Evolutionary conservation across 768 basidiomycete genomes (phyloP).

Genomic region (Boletus speciosus): DNA sequence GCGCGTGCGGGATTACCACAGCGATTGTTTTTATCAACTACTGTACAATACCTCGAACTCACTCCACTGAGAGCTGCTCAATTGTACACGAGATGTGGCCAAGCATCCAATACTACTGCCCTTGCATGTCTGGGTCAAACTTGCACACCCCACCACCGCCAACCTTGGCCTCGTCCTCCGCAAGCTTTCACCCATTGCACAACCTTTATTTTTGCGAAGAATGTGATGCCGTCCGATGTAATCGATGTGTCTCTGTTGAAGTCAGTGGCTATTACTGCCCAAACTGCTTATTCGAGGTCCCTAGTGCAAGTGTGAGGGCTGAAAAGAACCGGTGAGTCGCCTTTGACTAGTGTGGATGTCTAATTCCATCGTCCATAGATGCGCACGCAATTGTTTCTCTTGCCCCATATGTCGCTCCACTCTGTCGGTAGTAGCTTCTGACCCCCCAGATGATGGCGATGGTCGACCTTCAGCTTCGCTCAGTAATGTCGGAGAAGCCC

Average conservation of each 20-base stretch:
- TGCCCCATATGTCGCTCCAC: conserved; percentile 93
- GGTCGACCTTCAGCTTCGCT: conserved; percentile 50
- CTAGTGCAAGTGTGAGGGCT: conserved; percentile 94
- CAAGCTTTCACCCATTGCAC: conserved; percentile 80
- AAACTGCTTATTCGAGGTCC: conserved; percentile 97
- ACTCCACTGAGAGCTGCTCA: not conserved
- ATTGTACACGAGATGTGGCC: conserved; percentile 36
- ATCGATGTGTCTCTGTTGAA: conserved; percentile 88
- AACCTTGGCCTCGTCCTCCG: conserved; percentile 70
- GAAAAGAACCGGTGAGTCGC: conserved; percentile 85
- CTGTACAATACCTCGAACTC: not conserved
- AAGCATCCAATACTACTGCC: conserved; percentile 63
- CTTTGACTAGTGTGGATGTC: not conserved
- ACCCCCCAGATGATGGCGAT: conserved; percentile 63
- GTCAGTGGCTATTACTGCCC: conserved; percentile 98
- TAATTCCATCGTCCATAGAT: conserved; percentile 48
- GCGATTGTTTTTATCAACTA: not conserved
- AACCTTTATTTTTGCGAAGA: conserved; percentile 96
- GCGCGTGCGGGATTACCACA: not conserved
- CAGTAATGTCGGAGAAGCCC: conserved; percentile 72
- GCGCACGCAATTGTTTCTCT: conserved; percentile 95
- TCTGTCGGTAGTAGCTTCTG: conserved; percentile 86
- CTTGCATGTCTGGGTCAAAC: conserved; percentile 55
- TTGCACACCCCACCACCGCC: conserved; percentile 61
- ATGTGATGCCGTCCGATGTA: conserved; percentile 93